Evolutionary conservation across 1,139 yeast genomes (phyloP).

Genomic region (Blastobotrys buckinghamii): DNA sequence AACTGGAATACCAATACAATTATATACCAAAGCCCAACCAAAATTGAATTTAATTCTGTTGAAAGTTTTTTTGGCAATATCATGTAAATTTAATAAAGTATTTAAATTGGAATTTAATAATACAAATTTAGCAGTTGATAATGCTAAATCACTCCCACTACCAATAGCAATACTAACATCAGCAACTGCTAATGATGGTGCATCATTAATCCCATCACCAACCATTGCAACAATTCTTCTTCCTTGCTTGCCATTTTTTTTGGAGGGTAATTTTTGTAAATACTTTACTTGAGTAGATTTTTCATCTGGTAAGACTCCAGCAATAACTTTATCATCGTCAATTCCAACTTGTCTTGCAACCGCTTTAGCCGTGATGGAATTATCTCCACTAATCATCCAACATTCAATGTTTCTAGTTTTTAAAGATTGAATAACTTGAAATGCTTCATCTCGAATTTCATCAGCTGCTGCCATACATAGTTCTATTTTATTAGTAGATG

Average conservation of each 20-base stretch:
- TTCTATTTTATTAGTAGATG: conserved; percentile 39
- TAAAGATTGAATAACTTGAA: conserved; percentile 44
- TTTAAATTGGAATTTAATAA: conserved; percentile 39
- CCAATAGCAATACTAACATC: conserved; percentile 91
- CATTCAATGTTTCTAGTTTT: conserved; percentile 45
- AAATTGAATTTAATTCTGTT: conserved; percentile 70
- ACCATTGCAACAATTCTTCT: conserved; percentile 52
- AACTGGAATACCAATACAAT: conserved; percentile 77
- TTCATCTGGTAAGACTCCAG: conserved; percentile 69
- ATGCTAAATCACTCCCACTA: conserved; percentile 88
- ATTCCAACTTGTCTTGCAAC: conserved; percentile 64
- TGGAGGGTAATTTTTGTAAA: conserved; percentile 41
- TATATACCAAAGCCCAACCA: conserved; percentile 83
- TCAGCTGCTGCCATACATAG: conserved; percentile 58
- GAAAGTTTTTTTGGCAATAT: conserved; percentile 65
- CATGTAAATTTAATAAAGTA: conserved; percentile 55
- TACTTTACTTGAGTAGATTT: conserved; percentile 55
- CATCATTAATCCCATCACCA: conserved; percentile 95
- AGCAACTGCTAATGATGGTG: conserved; percentile 84
- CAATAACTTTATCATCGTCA: conserved; percentile 46
- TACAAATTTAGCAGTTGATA: conserved; percentile 87
- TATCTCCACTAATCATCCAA: conserved; percentile 74
- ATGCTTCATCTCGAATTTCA: conserved; percentile 57
- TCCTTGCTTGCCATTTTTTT: neutral
- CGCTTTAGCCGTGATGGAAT: conserved; percentile 57